These are phyloP conservation scores for Pythium diclinum DNA, from an alignment of 352 stramenopile species.

Conservation along the genomic window DNA sequence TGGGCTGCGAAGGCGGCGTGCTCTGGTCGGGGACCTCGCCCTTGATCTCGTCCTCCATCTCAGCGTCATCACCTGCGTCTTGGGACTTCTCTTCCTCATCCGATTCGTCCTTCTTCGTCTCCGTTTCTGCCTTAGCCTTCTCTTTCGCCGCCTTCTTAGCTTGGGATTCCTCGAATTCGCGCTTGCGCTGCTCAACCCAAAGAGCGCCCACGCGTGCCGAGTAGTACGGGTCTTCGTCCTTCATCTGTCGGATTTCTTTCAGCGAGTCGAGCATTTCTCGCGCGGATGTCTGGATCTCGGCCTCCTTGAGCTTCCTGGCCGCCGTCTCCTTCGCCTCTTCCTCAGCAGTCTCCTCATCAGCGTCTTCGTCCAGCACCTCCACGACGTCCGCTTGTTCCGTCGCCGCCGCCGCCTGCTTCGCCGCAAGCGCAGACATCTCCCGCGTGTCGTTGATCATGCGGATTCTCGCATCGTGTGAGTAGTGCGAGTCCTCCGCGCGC, in stretches of 20 bases:
- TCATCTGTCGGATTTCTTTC: conserved; percentile 22
- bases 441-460: conserved; percentile 43
- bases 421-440: not conserved
- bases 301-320: not conserved
- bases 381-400: not conserved
- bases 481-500: conserved; percentile 59
- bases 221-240: conserved; percentile 28
- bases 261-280: conserved; percentile 12
- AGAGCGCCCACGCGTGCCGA: conserved; percentile 3
- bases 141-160: not conserved
- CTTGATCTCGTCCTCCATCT: not conserved
- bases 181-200: conserved; percentile 11
- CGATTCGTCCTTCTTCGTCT: not conserved
- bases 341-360: not conserved
- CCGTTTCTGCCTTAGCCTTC: not conserved
- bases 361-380: too few species aligned
- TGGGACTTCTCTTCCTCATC: not conserved
- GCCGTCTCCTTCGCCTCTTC: not conserved
- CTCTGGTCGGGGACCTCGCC: not conserved
- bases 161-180: not conserved
- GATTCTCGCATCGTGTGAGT: conserved; percentile 33
- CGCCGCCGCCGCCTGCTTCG: conserved; percentile 7
- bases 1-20: not conserved
- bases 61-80: not conserved
- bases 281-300: conserved; percentile 9